Evolutionary conservation across 805 yeast species (phyloP).

Genomic region (Wickerhamiella bombiphila): DNA sequence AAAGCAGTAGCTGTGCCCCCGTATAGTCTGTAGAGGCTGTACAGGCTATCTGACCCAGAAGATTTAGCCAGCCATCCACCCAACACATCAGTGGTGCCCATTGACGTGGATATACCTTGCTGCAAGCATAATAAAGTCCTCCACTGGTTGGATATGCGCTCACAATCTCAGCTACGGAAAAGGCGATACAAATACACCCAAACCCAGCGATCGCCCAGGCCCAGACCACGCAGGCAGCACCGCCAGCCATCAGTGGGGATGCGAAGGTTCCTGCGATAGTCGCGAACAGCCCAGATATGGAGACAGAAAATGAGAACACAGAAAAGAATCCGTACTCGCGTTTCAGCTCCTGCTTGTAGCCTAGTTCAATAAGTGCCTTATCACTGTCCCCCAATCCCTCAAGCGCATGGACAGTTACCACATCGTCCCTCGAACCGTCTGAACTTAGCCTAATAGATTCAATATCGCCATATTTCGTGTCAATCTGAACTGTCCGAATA

Average conservation of each 20-base stretch:
- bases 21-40: constrained; percentile 24
- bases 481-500: neutral
- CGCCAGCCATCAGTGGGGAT: constrained; percentile 36
- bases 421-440: neutral
- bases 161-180: constrained; percentile 52
- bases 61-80: constrained; percentile 39
- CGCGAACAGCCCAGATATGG: constrained; percentile 53
- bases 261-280: constrained; percentile 39
- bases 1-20: constrained; percentile 22
- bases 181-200: constrained; percentile 41
- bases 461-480: neutral
- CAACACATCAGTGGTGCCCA: constrained; percentile 39
- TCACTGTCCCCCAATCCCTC: neutral
- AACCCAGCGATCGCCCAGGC: constrained; percentile 43
- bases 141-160: constrained; percentile 64
- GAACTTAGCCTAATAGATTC: neutral
- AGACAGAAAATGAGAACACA: constrained; percentile 48
- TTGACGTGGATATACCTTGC: constrained; percentile 19
- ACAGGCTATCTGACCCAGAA: constrained; percentile 24
- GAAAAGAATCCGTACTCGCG: constrained; percentile 45
- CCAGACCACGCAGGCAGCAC: constrained; percentile 51
- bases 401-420: neutral
- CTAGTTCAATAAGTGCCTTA: constrained; percentile 27
- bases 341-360: constrained; percentile 45
- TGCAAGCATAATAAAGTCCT: constrained; percentile 49